A percentile compares a stretch with the other conserved stretches of the same genome.
Evolutionary conservation across 495 filamentous ascomycete genomes (phyloP).

Genomic region (Penicillium goetzii): DNA sequence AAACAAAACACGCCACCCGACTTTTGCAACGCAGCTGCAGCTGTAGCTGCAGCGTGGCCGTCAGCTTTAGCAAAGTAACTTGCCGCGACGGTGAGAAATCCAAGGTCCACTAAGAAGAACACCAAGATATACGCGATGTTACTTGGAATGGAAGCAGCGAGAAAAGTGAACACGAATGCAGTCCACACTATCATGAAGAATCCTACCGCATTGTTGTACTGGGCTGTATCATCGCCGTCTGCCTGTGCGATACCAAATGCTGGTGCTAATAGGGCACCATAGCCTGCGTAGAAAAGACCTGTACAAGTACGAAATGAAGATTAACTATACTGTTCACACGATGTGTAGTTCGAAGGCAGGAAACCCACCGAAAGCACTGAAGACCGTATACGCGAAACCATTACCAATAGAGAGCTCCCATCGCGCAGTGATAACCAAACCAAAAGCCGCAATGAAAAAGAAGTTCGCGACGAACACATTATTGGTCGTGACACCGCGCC

Average conservation of each 20-base stretch:
- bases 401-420: slow-evolving; percentile 56
- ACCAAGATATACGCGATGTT: slow-evolving; percentile 54
- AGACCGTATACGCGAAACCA: slow-evolving; percentile 55
- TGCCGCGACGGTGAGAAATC: slow-evolving; percentile 48
- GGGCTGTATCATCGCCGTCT: slow-evolving; percentile 39
- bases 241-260: slow-evolving; percentile 45
- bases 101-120: slow-evolving; percentile 52
- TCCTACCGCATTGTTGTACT: slow-evolving; percentile 51
- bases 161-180: slow-evolving; percentile 51
- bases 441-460: slow-evolving; percentile 53
- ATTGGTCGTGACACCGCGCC: slow-evolving; percentile 46
- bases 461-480: slow-evolving; percentile 57
- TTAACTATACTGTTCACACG: not conserved
- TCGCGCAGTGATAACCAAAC: slow-evolving; percentile 54
- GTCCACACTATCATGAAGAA: slow-evolving; percentile 55
- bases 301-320: not conserved
- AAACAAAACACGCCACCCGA: slow-evolving; percentile 53
- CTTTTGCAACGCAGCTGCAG: slow-evolving; percentile 45
- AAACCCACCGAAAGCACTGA: slow-evolving; percentile 46
- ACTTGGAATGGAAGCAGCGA: slow-evolving; percentile 49
- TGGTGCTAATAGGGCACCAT: slow-evolving; percentile 43
- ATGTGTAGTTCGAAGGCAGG: not conserved
- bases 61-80: slow-evolving; percentile 52
- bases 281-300: slow-evolving; percentile 50
- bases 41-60: slow-evolving; percentile 35